These are phyloP conservation scores for Aspergillus homomorphus DNA, from an alignment of 495 filamentous ascomycete genomes.

Conservation along the genomic window DNA sequence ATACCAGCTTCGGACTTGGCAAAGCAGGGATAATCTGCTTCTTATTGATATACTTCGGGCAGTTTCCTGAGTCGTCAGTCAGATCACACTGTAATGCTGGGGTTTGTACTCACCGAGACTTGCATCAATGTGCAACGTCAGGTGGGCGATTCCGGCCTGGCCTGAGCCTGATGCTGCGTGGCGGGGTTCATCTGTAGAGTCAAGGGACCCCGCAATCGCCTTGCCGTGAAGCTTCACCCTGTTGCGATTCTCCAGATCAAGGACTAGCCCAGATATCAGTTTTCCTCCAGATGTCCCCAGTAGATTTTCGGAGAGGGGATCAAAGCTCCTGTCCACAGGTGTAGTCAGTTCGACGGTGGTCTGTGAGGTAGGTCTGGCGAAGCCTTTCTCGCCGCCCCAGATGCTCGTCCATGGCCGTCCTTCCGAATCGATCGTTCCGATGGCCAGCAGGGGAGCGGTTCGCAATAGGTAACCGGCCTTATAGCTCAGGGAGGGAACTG, in stretches of 20 bases:
- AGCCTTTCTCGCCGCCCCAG: constrained; percentile 68
- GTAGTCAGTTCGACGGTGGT: constrained; percentile 58
- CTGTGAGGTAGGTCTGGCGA: constrained; percentile 55
- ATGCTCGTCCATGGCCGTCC: constrained; percentile 70
- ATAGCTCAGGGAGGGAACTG: constrained; percentile 51
- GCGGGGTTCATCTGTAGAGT: constrained; percentile 23
- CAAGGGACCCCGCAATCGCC: constrained; percentile 56
- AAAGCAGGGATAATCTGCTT: constrained; percentile 57
- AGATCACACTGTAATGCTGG: neutral
- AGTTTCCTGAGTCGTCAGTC: constrained; percentile 49
- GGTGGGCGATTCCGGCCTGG: constrained; percentile 50
- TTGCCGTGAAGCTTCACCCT: constrained; percentile 66
- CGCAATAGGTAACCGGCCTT: constrained; percentile 52
- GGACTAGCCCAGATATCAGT: constrained; percentile 59
- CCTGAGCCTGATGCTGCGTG: constrained; percentile 17
- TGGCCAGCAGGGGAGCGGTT: constrained; percentile 59
- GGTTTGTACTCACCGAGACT: constrained; percentile 57
- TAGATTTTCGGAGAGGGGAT: constrained; percentile 62
- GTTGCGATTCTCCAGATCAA: constrained; percentile 63
- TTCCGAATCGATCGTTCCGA: constrained; percentile 64
- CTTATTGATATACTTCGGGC: constrained; percentile 80
- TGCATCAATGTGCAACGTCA: constrained; percentile 64
- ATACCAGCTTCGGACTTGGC: constrained; percentile 51
- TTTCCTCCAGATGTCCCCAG: constrained; percentile 34
- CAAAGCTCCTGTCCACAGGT: constrained; percentile 53